Percentiles rank a stretch among this genome's conserved stretches.
Conservation (phyloP, 192 early-diverging fungal genomes). For the Backusella australiensis region DNA sequence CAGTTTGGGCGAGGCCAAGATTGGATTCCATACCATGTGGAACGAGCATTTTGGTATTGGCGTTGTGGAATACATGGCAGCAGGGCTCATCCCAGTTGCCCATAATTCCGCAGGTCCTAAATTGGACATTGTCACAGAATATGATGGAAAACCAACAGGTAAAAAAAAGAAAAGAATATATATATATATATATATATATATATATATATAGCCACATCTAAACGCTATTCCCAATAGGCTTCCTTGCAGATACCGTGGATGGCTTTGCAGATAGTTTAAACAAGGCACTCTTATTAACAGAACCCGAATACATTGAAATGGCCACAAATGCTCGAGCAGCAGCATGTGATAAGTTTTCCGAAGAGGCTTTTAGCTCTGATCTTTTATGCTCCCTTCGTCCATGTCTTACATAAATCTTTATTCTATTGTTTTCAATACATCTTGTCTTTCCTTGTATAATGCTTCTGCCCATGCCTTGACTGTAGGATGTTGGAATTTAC, state of each 20-base stretch:
- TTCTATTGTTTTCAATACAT: slow-evolving; percentile 7
- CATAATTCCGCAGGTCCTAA: slow-evolving; percentile 87
- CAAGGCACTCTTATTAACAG: slow-evolving; percentile 42
- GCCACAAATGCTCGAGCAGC: slow-evolving; percentile 58
- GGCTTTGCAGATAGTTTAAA: slow-evolving; percentile 66
- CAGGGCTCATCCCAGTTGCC: slow-evolving; percentile 77
- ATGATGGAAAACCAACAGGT: slow-evolving; percentile 38
- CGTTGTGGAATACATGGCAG: slow-evolving; percentile 97
- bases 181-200: too few relatives aligned
- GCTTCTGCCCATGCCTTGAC: slow-evolving; percentile 83
- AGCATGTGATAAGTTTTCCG: slow-evolving; percentile 72
- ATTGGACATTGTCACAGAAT: slow-evolving; percentile 73
- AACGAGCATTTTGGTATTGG: slow-evolving; percentile 99
- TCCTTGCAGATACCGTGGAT: slow-evolving; percentile 56
- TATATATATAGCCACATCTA: too few relatives aligned
- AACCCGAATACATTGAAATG: slow-evolving; percentile 44
- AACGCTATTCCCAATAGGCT: slow-evolving; percentile 39
- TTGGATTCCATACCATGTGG: slow-evolving; percentile 96
- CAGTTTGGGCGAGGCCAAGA: slow-evolving; percentile 57
- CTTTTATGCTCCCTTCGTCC: slow-evolving; percentile 27
- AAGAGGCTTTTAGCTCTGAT: slow-evolving; percentile 47
- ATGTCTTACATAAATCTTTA: slow-evolving; percentile 13
- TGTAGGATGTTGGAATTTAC: slow-evolving; percentile 81
- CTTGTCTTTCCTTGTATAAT: slow-evolving; percentile 57
- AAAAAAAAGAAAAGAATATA: not conserved